Percentiles rank a stretch among this genome's conserved stretches.
These are phyloP conservation scores for Graphilbum fragrans DNA, from an alignment of 2,329 filamentous ascomycete species.

Conservation along the genomic window DNA sequence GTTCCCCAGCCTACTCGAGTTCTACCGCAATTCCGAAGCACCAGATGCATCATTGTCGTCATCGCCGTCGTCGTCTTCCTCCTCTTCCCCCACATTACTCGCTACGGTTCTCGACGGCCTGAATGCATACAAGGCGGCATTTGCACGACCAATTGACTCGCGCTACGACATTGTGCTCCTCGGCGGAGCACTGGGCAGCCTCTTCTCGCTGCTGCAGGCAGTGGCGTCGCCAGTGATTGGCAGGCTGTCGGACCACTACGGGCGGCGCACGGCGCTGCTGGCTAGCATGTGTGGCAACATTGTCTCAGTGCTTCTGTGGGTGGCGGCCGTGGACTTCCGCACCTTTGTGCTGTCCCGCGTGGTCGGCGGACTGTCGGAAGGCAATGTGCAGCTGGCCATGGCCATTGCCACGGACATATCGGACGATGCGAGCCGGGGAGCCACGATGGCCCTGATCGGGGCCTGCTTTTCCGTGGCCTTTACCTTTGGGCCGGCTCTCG, in stretches of 20 bases:
- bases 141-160: conserved; percentile 84
- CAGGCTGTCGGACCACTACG: conserved; percentile 74
- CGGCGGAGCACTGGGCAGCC: conserved; percentile 81
- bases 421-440: conserved; percentile 68
- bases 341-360: conserved; percentile 91
- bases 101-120: conserved; percentile 69
- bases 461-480: conserved; percentile 96
- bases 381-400: conserved; percentile 91
- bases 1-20: conserved; percentile 88
- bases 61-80: conserved; percentile 34
- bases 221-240: conserved; percentile 88
- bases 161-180: conserved; percentile 95
- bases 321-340: conserved; percentile 83
- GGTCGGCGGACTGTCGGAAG: conserved; percentile 87
- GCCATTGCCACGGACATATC: conserved; percentile 96
- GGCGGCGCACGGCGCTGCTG: conserved; percentile 74
- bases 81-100: conserved; percentile 62
- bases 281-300: conserved; percentile 92
- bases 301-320: conserved; percentile 86
- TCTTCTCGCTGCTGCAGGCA: conserved; percentile 87
- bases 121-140: conserved; percentile 90
- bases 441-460: conserved; percentile 92
- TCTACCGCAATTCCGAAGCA: conserved; percentile 80
- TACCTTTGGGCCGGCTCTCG: conserved; percentile 87
- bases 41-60: conserved; percentile 27